Conservation (phyloP, 2,329 filamentous ascomycete species). For the Colletotrichum sp. region DNA sequence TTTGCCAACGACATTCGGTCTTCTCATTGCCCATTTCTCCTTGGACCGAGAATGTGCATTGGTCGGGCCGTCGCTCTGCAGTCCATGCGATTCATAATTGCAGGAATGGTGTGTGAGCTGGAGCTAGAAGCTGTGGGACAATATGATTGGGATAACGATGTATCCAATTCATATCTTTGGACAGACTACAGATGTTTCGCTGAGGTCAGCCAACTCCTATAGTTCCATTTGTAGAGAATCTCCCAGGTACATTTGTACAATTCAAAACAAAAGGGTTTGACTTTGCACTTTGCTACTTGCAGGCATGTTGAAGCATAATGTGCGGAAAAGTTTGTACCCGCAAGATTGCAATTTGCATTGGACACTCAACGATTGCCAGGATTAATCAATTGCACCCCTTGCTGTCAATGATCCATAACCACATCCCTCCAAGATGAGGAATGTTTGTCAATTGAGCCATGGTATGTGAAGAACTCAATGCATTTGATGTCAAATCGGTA, state of each 20-base stretch:
- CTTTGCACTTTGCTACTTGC: neutral
- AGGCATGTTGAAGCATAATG: neutral
- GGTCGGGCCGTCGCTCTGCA: constrained; percentile 23
- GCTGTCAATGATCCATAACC: too few relatives aligned
- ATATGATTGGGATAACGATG: neutral
- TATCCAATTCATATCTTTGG: neutral
- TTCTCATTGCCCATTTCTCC: constrained; percentile 31
- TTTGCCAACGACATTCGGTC: constrained; percentile 27
- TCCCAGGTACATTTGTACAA: neutral
- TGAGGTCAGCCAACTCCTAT: neutral
- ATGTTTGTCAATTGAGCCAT: too few relatives aligned
- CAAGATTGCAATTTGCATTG: neutral
- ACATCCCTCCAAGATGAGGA: too few relatives aligned
- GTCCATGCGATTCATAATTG: neutral
- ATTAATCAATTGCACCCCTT: too few relatives aligned
- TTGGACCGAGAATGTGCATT: constrained; percentile 35
- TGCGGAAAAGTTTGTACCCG: neutral
- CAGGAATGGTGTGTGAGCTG: neutral
- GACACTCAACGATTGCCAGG: neutral
- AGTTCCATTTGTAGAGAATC: neutral
- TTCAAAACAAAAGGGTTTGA: neutral
- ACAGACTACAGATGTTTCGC: neutral
- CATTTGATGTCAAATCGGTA: neutral
- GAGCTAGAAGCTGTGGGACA: neutral
- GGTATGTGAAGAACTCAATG: neutral